Evolutionary conservation across 495 filamentous ascomycete species (phyloP).

Genomic region (Neurospora intermedia): DNA sequence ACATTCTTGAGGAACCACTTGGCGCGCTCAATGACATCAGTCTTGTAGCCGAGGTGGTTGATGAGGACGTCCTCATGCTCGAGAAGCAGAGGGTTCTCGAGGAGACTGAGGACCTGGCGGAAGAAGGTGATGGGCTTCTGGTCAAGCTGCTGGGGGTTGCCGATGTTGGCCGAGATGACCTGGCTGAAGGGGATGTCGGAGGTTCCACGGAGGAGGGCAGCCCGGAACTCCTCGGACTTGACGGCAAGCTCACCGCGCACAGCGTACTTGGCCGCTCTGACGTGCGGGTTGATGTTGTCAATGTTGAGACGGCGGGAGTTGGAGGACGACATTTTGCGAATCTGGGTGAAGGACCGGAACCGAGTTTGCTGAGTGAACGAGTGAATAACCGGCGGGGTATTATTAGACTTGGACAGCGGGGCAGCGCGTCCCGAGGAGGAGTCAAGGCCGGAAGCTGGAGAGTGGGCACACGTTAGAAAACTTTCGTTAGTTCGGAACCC

Average conservation of each 20-base stretch:
- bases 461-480: not conserved
- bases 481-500: not conserved
- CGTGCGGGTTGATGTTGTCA: slow-evolving; percentile 84
- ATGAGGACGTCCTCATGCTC: slow-evolving; percentile 61
- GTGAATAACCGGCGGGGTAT: slow-evolving; percentile 7
- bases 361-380: not conserved
- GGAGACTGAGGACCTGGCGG: slow-evolving; percentile 87
- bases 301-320: slow-evolving; percentile 51
- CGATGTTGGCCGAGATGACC: slow-evolving; percentile 95
- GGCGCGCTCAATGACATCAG: slow-evolving; percentile 79
- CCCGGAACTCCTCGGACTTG: slow-evolving; percentile 79
- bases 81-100: slow-evolving; percentile 80
- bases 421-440: slow-evolving; percentile 7
- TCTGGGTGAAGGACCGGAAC: slow-evolving; percentile 10
- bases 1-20: slow-evolving; percentile 66
- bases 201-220: slow-evolving; percentile 42
- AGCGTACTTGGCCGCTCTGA: slow-evolving; percentile 82
- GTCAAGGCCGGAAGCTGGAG: not conserved
- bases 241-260: slow-evolving; percentile 91
- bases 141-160: slow-evolving; percentile 96
- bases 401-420: slow-evolving; percentile 13
- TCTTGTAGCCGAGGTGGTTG: slow-evolving; percentile 67
- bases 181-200: slow-evolving; percentile 74
- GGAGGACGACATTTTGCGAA: slow-evolving; percentile 25
- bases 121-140: slow-evolving; percentile 99